Base-by-base conservation (phyloP, 169 alveolate genomes). In the Plasmodium fragile region DNA sequence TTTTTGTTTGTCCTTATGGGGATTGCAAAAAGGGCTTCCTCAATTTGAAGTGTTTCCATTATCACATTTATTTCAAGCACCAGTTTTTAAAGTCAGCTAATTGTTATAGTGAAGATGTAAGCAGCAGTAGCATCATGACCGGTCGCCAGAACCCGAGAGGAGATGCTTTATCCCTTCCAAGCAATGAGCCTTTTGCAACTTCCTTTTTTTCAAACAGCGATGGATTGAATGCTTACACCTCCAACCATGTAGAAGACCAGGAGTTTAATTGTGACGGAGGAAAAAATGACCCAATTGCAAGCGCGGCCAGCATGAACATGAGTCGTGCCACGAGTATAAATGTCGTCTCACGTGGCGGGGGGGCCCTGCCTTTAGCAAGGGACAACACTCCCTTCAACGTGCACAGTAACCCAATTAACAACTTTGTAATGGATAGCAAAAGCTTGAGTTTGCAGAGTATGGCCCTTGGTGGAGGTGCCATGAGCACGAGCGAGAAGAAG, bases 61-160 rank as follows among this genome's bases (percentile, higher is more conserved):
- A 84, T 52, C 93, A 84, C 41, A 84, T 84, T 10, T 65, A 84
- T 45, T 84, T 84, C 65, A 84, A 84, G 43, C 93, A 84, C 25
- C 34, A 84, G 22, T 84, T 84, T 84, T 52, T 84, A 52, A 84
- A 84, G 45, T 77, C 36, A 36, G 34, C 53, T 0, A 65, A 41
- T 28, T 32, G 39, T 7, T 10, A 22, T 6, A 1, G 5, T 0
- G 83, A 34, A 28, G 41, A 39, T 30, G 32, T 25, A 25, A 82
- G 8, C 3, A 55, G 72, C 25, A 82, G 72, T 53, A 71, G 53
- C 34, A 70, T 28, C 34, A 70, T 28, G 18, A 71, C 22, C 2
- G 75, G 43, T 22, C 16, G n/a, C 5, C 28, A 59, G 28, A 59
- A 59, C n/a, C 2, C 34, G 18, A 0, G 34, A 4, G 36, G 36